Percentiles rank a stretch among this genome's conserved stretches.
phyloP scores from a whole-genome alignment of 2,329 filamentous ascomycete species.

The Nannizzia gypsea region DNA sequence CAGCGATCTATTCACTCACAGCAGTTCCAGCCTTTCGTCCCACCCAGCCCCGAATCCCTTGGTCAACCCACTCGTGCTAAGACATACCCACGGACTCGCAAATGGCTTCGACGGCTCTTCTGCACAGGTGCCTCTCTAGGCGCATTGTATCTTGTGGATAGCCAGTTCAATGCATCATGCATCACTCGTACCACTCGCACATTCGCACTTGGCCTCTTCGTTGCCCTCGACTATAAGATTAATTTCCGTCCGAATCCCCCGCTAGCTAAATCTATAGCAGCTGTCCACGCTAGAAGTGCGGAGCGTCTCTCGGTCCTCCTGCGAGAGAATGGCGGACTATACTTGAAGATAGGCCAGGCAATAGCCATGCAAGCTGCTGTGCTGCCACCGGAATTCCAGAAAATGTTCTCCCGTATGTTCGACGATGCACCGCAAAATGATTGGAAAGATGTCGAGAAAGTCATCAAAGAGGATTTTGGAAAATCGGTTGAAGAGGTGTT shows the following conservation, averaged over 20 bases:
- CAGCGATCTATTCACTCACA: conserved; percentile 7
- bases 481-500: conserved; percentile 81
- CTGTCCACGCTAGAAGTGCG: conserved; percentile 73
- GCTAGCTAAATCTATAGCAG: conserved; percentile 59
- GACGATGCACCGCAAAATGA: conserved; percentile 90
- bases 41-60: conserved; percentile 67
- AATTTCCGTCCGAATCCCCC: conserved; percentile 79
- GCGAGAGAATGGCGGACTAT: conserved; percentile 77
- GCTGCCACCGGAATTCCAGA: conserved; percentile 84
- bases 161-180: conserved; percentile 64
- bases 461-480: conserved; percentile 80
- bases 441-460: conserved; percentile 74
- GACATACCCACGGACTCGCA: conserved; percentile 56
- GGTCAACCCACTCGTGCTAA: conserved; percentile 60
- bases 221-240: conserved; percentile 89
- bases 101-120: conserved; percentile 65
- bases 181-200: conserved; percentile 69
- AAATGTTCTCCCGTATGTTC: conserved; percentile 94
- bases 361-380: conserved; percentile 97
- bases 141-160: conserved; percentile 56
- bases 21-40: conserved; percentile 45
- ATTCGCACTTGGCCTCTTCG: conserved; percentile 64
- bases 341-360: conserved; percentile 95
- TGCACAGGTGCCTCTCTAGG: conserved; percentile 50
- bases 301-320: conserved; percentile 71